Percentiles rank a stretch among this genome's conserved stretches.
phyloP scores from a whole-genome alignment of 2,329 filamentous ascomycete genomes.

The Niveomyces coronatus region DNA sequence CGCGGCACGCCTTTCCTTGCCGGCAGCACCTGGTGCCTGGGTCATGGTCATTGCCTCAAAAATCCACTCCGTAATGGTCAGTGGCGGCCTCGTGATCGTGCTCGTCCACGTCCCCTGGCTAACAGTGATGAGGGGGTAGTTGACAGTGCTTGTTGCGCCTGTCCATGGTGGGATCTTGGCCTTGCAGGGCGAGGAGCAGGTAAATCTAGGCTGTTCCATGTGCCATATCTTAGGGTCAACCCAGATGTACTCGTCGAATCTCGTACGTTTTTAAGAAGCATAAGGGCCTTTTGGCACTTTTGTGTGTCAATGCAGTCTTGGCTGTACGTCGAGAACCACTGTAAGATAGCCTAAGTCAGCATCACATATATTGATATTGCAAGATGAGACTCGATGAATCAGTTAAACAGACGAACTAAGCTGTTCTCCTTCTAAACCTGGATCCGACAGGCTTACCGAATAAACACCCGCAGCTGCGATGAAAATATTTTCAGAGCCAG shows the following conservation, averaged over 20 bases:
- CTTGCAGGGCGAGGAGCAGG: conserved; percentile 19
- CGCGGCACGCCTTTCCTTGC: conserved; percentile 6
- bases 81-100: conserved; percentile 19
- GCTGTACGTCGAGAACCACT: conserved; percentile 16
- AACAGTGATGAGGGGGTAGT: conserved; percentile 22
- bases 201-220: conserved; percentile 19
- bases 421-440: too few species aligned
- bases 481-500: conserved; percentile 12
- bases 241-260: too few species aligned
- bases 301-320: conserved; percentile 16
- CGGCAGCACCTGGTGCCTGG: conserved; percentile 1
- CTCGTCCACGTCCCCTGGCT: conserved; percentile 20
- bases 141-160: conserved; percentile 17
- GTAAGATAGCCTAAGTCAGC: too few species aligned
- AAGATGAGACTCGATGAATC: too few species aligned
- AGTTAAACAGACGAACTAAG: too few species aligned
- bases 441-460: too few species aligned
- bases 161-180: conserved; percentile 20
- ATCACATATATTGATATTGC: too few species aligned
- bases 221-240: conserved; percentile 22
- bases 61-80: conserved; percentile 17
- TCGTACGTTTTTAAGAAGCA: conserved; percentile 12
- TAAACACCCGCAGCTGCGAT: conserved; percentile 18
- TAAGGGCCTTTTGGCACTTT: conserved; percentile 17
- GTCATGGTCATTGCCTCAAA: conserved; percentile 17